Conservation (phyloP, 2,329 filamentous ascomycete species). For the Chaetomiaceae sp. region DNA sequence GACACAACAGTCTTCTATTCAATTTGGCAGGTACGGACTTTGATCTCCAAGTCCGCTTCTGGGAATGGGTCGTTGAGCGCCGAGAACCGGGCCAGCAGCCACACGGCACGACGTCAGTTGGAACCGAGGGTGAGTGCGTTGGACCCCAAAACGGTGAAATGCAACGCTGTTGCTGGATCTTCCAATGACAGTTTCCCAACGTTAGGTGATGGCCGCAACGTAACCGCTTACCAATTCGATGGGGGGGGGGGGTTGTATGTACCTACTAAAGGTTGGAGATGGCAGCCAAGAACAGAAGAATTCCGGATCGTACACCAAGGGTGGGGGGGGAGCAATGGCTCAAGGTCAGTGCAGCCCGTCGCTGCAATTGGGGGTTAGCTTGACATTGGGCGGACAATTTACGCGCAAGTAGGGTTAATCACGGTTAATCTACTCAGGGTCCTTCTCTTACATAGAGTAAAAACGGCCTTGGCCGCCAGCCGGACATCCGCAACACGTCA, state of each 20-base stretch:
- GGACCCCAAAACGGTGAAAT: not conserved
- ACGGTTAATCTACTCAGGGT: not conserved
- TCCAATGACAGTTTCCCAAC: not conserved
- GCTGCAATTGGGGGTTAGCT: not conserved
- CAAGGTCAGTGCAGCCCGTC: not conserved
- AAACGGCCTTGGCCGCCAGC: not conserved
- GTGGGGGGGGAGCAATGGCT: too few relatives aligned
- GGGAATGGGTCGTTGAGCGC: not conserved
- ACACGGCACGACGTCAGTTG: not conserved
- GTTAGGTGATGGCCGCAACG: not conserved
- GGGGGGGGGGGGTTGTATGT: not conserved
- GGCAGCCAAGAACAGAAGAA: not conserved
- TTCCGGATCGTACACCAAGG: not conserved
- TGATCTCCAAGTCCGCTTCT: not conserved
- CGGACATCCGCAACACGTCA: not conserved
- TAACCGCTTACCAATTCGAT: constrained; percentile 10
- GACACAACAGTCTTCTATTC: too few relatives aligned
- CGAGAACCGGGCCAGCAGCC: not conserved
- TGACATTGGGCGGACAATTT: not conserved
- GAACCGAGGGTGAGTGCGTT: not conserved
- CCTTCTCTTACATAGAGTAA: not conserved
- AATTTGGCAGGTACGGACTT: not conserved
- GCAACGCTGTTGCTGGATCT: not conserved
- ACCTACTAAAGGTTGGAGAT: not conserved
- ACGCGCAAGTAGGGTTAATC: not conserved